These are phyloP conservation scores for Aspergillus piperis DNA, from an alignment of 2,329 filamentous ascomycete genomes.

Conservation along the genomic window DNA sequence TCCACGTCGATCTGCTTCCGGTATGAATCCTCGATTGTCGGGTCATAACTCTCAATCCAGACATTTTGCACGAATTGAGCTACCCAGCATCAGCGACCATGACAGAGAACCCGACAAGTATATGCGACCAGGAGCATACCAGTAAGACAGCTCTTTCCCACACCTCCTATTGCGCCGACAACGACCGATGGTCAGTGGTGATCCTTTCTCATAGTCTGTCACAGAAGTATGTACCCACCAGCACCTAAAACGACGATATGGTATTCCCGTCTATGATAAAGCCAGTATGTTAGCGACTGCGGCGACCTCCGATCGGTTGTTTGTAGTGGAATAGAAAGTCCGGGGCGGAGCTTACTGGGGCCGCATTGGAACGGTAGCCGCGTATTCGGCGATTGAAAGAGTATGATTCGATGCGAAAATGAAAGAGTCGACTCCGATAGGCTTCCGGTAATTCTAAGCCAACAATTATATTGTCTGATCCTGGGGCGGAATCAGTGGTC, in stretches of 20 bases:
- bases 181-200: constrained; percentile 21
- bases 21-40: constrained; percentile 85
- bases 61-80: constrained; percentile 93
- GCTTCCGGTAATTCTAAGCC: neutral
- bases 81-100: constrained; percentile 37
- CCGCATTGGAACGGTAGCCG: constrained; percentile 32
- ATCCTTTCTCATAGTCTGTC: neutral
- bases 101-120: neutral
- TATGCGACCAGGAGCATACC: constrained; percentile 54
- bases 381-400: constrained; percentile 2
- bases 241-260: constrained; percentile 80
- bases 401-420: constrained; percentile 2
- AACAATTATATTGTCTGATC: constrained; percentile 2
- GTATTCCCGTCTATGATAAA: constrained; percentile 66
- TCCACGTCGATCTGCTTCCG: constrained; percentile 87
- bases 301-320: constrained; percentile 8
- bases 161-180: constrained; percentile 63
- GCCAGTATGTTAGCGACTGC: constrained; percentile 22
- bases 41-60: constrained; percentile 90
- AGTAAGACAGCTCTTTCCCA: constrained; percentile 90
- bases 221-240: constrained; percentile 51
- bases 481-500: constrained; percentile 4
- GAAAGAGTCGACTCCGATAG: constrained; percentile 1
- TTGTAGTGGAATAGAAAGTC: neutral
- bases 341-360: constrained; percentile 36